These are phyloP conservation scores for Paramecium sexaurelia DNA, from an alignment of 73 alveolate genomes.

Conservation along the genomic window DNA sequence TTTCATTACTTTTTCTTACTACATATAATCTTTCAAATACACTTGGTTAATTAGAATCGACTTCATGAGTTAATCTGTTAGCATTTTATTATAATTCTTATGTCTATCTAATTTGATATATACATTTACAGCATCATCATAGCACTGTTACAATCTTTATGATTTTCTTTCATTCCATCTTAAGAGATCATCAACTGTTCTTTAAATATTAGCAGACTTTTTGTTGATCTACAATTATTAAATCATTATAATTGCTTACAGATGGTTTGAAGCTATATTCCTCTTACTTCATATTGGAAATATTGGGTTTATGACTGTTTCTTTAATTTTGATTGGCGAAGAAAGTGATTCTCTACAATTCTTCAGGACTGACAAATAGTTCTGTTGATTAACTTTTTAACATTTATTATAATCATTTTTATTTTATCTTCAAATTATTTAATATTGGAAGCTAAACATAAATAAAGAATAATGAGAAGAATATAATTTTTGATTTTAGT, in stretches of 20 bases:
- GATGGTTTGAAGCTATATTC: slow-evolving; percentile 27
- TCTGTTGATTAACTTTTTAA: slow-evolving; percentile 47
- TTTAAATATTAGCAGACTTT: neutral
- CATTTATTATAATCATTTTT: neutral
- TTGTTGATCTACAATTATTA: neutral
- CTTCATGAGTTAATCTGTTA: neutral
- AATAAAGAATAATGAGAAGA: neutral
- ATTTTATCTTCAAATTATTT: neutral
- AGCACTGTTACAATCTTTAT: neutral
- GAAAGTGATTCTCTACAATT: neutral
- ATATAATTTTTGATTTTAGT: neutral
- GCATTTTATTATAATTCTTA: neutral
- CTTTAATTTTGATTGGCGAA: slow-evolving; percentile 30
- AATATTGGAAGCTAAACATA: neutral
- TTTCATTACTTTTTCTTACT: slow-evolving; percentile 43
- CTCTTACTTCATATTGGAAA: neutral
- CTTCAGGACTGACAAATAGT: slow-evolving; percentile 23
- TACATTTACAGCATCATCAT: neutral
- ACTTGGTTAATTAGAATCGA: neutral
- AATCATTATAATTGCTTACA: neutral
- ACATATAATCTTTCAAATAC: slow-evolving; percentile 53
- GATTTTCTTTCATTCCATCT: slow-evolving; percentile 57
- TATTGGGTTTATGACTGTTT: neutral
- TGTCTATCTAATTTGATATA: neutral
- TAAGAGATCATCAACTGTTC: slow-evolving; percentile 50